Percentiles rank a stretch among this genome's conserved stretches.
phyloP scores from a whole-genome alignment of 257 asterid species.

The Ehretia macrophylla region DNA sequence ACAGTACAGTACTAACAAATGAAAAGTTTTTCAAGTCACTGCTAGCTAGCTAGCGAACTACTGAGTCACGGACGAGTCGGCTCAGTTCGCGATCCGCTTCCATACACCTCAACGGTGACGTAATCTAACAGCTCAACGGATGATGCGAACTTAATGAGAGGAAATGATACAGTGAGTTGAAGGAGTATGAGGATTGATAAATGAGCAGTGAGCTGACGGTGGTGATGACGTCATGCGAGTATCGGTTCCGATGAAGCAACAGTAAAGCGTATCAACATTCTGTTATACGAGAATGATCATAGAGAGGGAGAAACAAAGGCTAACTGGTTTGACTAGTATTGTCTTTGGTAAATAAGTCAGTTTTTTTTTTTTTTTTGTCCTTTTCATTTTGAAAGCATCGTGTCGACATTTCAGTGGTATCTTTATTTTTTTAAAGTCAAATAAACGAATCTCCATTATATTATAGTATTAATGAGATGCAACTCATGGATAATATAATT shows the following conservation, averaged over 20 bases:
- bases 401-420: no score
- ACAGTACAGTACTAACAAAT: neutral
- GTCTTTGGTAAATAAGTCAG: no score
- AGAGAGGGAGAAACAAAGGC: no score
- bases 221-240: neutral
- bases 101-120: neutral
- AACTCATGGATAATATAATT: no score
- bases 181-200: neutral
- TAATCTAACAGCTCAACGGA: neutral
- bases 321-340: no score
- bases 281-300: no score
- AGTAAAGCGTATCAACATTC: neutral
- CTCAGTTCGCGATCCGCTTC: neutral
- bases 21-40: neutral
- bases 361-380: no score
- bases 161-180: neutral
- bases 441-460: no score
- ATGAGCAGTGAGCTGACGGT: neutral
- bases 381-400: no score
- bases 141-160: neutral
- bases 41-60: neutral
- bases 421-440: no score
- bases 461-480: no score
- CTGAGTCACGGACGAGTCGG: slow-evolving; percentile 1
- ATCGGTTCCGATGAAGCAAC: neutral